Percentiles rank a stretch among this genome's conserved stretches.
These are phyloP conservation scores for Pichia heedii DNA, from an alignment of 805 yeast genomes.

Conservation along the genomic window DNA sequence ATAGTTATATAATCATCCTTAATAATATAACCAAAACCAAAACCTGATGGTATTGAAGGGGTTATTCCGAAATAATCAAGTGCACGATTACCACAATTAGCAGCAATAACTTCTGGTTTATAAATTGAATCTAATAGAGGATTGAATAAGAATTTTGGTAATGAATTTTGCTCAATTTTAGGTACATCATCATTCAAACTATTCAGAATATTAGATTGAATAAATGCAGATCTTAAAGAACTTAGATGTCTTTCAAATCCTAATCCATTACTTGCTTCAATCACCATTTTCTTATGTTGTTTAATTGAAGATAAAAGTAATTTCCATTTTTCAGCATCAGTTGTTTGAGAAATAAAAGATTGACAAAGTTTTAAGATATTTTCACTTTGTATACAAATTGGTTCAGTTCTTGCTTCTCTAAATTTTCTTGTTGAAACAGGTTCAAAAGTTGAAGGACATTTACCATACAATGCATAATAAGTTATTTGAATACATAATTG, in stretches of 20 bases:
- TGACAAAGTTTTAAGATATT: slow-evolving; percentile 45
- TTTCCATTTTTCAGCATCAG: slow-evolving; percentile 38
- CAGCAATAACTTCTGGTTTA: slow-evolving; percentile 31
- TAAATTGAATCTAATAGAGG: slow-evolving; percentile 27
- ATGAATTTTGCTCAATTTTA: slow-evolving; percentile 16
- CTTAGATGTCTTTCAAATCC: slow-evolving; percentile 70
- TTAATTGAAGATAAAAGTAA: slow-evolving; percentile 42
- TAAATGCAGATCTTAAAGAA: slow-evolving; percentile 49
- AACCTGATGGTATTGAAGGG: slow-evolving; percentile 49
- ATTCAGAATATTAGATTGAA: slow-evolving; percentile 39
- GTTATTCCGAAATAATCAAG: slow-evolving; percentile 51
- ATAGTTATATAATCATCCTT: slow-evolving; percentile 41
- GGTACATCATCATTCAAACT: slow-evolving; percentile 36
- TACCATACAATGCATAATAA: slow-evolving; percentile 47
- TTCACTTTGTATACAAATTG: slow-evolving; percentile 56
- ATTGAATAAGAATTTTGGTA: slow-evolving; percentile 40
- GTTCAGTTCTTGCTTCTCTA: slow-evolving; percentile 60
- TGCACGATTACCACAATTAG: slow-evolving; percentile 56
- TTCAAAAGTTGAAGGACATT: slow-evolving; percentile 29
- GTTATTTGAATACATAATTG: slow-evolving; percentile 47
- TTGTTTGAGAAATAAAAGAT: slow-evolving; percentile 49
- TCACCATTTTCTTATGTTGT: slow-evolving; percentile 41
- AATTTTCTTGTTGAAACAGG: slow-evolving; percentile 63
- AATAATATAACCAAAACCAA: slow-evolving; percentile 48
- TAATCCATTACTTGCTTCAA: slow-evolving; percentile 45